Conservation (phyloP, 164 flowering plant genomes). For the Annona squamosa region DNA sequence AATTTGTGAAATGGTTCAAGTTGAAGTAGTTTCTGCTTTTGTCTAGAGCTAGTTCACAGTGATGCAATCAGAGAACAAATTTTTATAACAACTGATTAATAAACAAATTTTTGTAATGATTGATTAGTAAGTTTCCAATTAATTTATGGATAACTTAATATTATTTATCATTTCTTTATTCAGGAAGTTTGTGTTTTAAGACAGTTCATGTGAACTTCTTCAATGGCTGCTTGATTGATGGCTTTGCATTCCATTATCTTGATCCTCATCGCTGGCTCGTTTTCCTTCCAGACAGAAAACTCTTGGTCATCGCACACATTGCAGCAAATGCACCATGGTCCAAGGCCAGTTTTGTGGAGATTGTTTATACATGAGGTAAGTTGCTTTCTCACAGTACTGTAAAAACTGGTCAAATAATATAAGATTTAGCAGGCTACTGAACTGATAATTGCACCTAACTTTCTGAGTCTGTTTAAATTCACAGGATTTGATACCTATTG, state of each 20-base stretch:
- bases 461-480: not conserved
- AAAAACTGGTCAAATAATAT: too few relatives aligned
- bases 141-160: not conserved
- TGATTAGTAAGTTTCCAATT: not conserved
- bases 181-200: too few relatives aligned
- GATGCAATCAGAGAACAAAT: too few relatives aligned
- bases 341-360: constrained; percentile 98
- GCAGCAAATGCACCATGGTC: constrained; percentile 62
- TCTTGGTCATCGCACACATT: constrained; percentile 82
- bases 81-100: too few relatives aligned
- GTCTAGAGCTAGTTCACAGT: too few relatives aligned
- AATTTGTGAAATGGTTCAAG: too few relatives aligned
- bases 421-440: too few relatives aligned
- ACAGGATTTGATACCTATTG: not conserved
- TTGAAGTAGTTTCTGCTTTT: too few relatives aligned
- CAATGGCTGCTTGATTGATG: not conserved
- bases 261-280: too few relatives aligned
- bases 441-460: too few relatives aligned
- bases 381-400: not conserved
- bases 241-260: not conserved
- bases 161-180: not conserved
- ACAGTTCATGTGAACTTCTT: too few relatives aligned
- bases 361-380: constrained; percentile 87
- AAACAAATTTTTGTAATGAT: too few relatives aligned
- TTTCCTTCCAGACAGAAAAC: constrained; percentile 41